Evolutionary conservation across 2,329 filamentous ascomycete species (phyloP), one percentile per base, ranked within the genome.

Genomic region (Neofusicoccum sp.): DNA sequence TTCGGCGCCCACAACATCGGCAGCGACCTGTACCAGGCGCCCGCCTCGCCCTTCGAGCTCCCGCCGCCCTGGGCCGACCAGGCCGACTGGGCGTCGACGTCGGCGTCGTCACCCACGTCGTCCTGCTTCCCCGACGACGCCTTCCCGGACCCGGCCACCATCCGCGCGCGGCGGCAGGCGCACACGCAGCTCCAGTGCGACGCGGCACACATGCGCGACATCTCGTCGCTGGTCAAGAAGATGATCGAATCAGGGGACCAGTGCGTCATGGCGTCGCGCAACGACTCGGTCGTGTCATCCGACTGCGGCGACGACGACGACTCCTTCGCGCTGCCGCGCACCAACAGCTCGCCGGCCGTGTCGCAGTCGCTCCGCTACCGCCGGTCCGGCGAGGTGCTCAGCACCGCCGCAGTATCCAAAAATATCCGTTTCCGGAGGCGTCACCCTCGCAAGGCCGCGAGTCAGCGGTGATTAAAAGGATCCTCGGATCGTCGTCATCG

Each of bases 161-260:
- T 75, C 26, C 68, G 77, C 36, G 69, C 72, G 66, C 75, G 75
- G 60, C 71, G 78, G 41, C 78, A 79, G 63, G 66, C 69, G 26
- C 75, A 71, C 65, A 71, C 72, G 33, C 71, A 75, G 48, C 64
- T 77, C 63, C 73, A 79, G 56, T 79, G 75, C 71, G 71, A 68
- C 60, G 60, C 71, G 3, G 67, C 73, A 4, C 75, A 78, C 62
- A 67, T 73, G 36, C 70, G 71, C 26, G 76, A 79, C 65, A 76
- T 79, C 45, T 71, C 75, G 11, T 67, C 69, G 28, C 70, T 80
- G 14, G 75, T 79, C 26, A 66, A 73, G 62, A 72, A 72, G 61
- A 78, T 80, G 72, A 70, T 78, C 57, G 65, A 75, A 2, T 64
- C 66, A 36, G 70, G 73, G 51, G 74, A 79, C 61, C 78, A 80